A percentile compares a stretch with the other conserved stretches of the same genome.
Evolutionary conservation across 2,329 filamentous ascomycete genomes (phyloP).

Genomic region (Venturiaceae sp.): DNA sequence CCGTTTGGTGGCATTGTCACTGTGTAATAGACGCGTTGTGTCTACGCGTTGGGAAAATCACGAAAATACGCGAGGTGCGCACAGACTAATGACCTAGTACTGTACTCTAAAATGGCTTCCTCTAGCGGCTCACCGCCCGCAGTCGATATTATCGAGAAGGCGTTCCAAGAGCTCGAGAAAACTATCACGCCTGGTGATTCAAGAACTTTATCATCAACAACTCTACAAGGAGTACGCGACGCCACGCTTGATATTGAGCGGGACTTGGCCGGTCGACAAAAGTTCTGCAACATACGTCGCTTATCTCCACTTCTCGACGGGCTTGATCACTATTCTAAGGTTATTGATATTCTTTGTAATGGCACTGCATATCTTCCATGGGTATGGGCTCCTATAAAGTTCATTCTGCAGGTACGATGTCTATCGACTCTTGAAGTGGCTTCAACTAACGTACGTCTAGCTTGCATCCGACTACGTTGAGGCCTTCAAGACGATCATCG

Average conservation of each 20-base stretch:
- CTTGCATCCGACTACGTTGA: constrained; percentile 24
- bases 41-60: no score
- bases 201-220: constrained; percentile 19
- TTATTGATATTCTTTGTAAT: constrained; percentile 34
- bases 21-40: no score
- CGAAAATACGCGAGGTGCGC: no score
- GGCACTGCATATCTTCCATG: constrained; percentile 36
- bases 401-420: constrained; percentile 9
- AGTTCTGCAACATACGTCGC: constrained; percentile 34
- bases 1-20: no score
- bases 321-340: constrained; percentile 32
- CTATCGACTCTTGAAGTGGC: not conserved
- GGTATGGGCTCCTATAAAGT: constrained; percentile 28
- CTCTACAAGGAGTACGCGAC: constrained; percentile 26
- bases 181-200: constrained; percentile 13
- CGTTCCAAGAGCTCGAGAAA: constrained; percentile 15
- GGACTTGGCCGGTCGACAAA: constrained; percentile 26
- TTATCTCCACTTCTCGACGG: constrained; percentile 32
- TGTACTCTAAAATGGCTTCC: not conserved
- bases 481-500: constrained; percentile 33
- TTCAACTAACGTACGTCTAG: constrained; percentile 1
- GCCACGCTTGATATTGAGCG: constrained; percentile 30
- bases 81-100: no score
- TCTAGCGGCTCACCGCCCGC: no score
- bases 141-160: constrained; percentile 8